Base-by-base conservation (phyloP, 2,329 filamentous ascomycete genomes). In the Sporothrix globosa region DNA sequence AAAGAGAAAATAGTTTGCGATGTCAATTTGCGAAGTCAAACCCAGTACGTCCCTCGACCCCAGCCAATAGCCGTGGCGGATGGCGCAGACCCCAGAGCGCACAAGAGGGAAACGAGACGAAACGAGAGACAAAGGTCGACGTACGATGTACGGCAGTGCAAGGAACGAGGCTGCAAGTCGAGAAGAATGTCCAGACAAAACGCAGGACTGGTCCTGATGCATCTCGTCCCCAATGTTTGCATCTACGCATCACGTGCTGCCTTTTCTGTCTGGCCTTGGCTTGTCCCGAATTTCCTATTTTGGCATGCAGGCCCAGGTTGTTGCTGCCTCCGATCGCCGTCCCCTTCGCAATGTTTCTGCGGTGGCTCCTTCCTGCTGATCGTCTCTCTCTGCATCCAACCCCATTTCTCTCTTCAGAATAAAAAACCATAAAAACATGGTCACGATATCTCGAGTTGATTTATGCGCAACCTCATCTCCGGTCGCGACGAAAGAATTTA, bases 221-320 rank as follows among this genome's bases (percentile, higher is more conserved):
- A 41, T 60, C 56, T 60, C 41, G 56, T n/a, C 41, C 24, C 24
- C 53, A 19, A 14, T 34, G 53, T 24, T 56, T 34, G 34, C 56
- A 14, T n/a, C n/a, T 53, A 21, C 50, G 27, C 7, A 68, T 39
- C 50, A 68, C 52, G 52, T 68, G 39, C 39, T 48, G 17, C 4
- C 1, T 69, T 60, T 61, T 41, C 14, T 21, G 60, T 44, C 44
- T 65, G 61, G 60, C 50, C 44, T 50, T 11, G 44, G 11, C 11
- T 27, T 14, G n/a, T 21, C n/a, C 58, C 44, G 24, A 30, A 50
- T 34, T 50, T 50, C 61, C 61, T 34, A 4, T 50, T 65, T 65
- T 17, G 44, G 61, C 14, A 65, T 44, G 34, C 39, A 46, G 10
- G 56, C 10, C 14, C 21, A 2, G 53, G 56, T 34, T 9, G 56